phyloP scores from a whole-genome alignment of 192 early-diverging fungal genomes.

The Linnemannia hyalina region DNA sequence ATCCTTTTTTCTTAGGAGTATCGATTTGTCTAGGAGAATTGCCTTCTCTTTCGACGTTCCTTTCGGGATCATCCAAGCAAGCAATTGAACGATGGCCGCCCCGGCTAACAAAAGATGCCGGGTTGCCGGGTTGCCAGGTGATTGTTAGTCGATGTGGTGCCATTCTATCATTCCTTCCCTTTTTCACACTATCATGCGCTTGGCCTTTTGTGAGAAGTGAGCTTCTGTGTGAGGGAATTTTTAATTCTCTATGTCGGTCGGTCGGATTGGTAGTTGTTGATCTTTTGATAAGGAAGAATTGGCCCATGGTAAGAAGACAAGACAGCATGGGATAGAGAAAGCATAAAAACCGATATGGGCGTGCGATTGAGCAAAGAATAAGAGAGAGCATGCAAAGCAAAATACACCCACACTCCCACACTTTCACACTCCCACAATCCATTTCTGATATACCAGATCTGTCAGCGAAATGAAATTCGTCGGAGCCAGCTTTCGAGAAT shows the following conservation, averaged over 20 bases:
- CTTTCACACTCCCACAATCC: neutral
- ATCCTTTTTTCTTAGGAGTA: no score
- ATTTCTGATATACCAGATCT: neutral
- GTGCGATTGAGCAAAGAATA: neutral
- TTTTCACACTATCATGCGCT: neutral
- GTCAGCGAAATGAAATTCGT: neutral
- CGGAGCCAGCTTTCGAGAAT: neutral
- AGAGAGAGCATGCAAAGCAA: neutral
- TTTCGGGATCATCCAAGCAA: neutral
- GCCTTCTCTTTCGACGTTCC: neutral
- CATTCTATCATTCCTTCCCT: neutral
- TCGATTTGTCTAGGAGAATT: neutral
- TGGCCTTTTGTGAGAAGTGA: neutral
- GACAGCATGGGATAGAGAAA: neutral
- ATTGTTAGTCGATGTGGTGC: neutral
- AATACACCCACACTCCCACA: neutral
- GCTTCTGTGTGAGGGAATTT: no score
- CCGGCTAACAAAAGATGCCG: neutral
- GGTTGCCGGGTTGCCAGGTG: conserved; percentile 3
- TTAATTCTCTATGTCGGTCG: no score
- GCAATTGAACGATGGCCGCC: neutral
- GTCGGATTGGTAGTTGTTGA: no score
- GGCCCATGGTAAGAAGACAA: no score
- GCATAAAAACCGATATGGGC: neutral
- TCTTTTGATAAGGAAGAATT: no score